phyloP scores from a whole-genome alignment of 176 grass and related monocot species.

The Lolium multiflorum region DNA sequence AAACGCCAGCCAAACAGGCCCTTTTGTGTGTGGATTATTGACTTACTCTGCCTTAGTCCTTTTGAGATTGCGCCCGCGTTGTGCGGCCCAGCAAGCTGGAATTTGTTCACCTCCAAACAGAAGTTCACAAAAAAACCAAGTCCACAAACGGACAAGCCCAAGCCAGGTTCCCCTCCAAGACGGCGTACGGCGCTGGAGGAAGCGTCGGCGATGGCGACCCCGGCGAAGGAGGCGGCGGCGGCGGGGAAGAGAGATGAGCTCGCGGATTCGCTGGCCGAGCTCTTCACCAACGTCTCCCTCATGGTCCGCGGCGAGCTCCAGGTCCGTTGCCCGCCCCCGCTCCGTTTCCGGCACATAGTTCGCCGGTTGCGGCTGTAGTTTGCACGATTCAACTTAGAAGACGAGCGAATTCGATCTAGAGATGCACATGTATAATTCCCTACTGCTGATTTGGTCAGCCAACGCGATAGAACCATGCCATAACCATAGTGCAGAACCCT shows the following conservation, averaged over 20 bases:
- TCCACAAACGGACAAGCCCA: background rate
- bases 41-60: background rate
- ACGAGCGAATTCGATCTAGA: background rate
- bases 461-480: background rate
- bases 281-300: constrained; percentile 81
- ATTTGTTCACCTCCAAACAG: background rate
- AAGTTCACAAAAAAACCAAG: background rate
- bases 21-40: no score
- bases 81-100: background rate
- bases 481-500: background rate
- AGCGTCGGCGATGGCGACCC: constrained; percentile 51
- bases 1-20: no score
- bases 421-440: background rate
- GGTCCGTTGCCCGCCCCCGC: constrained; percentile 39
- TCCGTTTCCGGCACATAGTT: background rate
- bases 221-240: constrained; percentile 20
- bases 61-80: background rate
- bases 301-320: constrained; percentile 95
- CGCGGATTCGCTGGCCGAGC: constrained; percentile 64
- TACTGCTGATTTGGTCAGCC: background rate
- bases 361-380: background rate
- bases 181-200: background rate
- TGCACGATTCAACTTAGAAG: no score
- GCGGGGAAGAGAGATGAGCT: constrained; percentile 59
- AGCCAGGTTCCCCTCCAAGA: background rate